These are phyloP conservation scores for Wallacemonas sp. DNA, from an alignment of 208 protist genomes.

Conservation along the genomic window DNA sequence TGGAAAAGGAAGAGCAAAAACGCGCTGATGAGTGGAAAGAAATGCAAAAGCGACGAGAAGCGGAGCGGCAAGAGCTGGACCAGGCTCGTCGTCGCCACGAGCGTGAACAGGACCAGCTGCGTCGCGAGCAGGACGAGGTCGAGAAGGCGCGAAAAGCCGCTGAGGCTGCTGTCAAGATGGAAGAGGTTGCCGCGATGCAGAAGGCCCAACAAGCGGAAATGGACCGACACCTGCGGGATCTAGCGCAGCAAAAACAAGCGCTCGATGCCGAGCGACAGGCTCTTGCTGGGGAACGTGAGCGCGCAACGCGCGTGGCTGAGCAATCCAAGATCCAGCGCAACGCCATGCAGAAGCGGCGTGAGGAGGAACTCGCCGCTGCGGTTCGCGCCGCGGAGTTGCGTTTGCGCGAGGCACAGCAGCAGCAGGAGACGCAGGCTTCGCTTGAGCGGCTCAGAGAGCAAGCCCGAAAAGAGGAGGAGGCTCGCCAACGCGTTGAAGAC, in stretches of 20 bases:
- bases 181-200: constrained; percentile 61
- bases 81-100: constrained; percentile 44
- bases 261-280: constrained; percentile 62
- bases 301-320: constrained; percentile 36
- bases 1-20: constrained; percentile 74
- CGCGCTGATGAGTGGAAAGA: constrained; percentile 71
- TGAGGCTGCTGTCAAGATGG: constrained; percentile 46
- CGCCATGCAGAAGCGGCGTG: constrained; percentile 51
- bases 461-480: constrained; percentile 45
- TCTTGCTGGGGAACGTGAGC: constrained; percentile 57
- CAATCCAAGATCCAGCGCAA: constrained; percentile 45
- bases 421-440: constrained; percentile 44
- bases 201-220: constrained; percentile 73
- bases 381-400: constrained; percentile 65
- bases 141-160: constrained; percentile 34
- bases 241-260: constrained; percentile 65
- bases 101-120: constrained; percentile 38
- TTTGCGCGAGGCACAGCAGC: constrained; percentile 55
- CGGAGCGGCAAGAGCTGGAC: constrained; percentile 53
- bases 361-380: constrained; percentile 57
- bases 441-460: constrained; percentile 33
- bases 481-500: constrained; percentile 38
- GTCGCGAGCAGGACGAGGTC: constrained; percentile 46
- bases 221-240: constrained; percentile 70
- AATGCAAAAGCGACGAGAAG: constrained; percentile 67